A percentile compares a stretch with the other conserved stretches of the same genome.
Evolutionary conservation across 192 early-diverging fungal genomes (phyloP).

Genomic region (Backusella westeae): DNA sequence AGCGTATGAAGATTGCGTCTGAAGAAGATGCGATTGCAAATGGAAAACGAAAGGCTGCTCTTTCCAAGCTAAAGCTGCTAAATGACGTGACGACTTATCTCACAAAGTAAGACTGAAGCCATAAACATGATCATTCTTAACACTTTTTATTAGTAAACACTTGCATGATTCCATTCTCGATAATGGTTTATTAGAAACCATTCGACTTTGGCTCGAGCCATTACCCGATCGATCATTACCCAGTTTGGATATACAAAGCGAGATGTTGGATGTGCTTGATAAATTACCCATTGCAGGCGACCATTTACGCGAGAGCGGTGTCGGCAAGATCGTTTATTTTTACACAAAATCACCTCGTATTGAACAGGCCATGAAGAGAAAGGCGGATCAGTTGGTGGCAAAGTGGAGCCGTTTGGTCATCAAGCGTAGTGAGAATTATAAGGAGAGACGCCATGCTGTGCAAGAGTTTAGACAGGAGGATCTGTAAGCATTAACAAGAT

Average conservation of each 20-base stretch:
- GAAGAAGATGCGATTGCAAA: constrained; percentile 62
- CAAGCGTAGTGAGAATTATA: constrained; percentile 72
- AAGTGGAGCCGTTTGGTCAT: constrained; percentile 88
- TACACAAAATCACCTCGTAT: constrained; percentile 85
- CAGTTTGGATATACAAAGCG: constrained; percentile 82
- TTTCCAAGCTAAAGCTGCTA: constrained; percentile 69
- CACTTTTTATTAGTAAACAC: constrained; percentile 42
- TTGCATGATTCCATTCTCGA: constrained; percentile 77
- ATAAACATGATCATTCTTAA: background rate
- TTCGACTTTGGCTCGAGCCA: constrained; percentile 90
- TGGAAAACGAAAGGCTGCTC: constrained; percentile 54
- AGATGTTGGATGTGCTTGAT: constrained; percentile 68
- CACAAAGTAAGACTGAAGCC: constrained; percentile 45
- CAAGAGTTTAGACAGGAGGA: constrained; percentile 37
- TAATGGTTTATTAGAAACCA: constrained; percentile 79
- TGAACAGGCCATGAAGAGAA: constrained; percentile 62
- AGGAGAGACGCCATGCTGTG: constrained; percentile 41
- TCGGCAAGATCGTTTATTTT: constrained; percentile 86
- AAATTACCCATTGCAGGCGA: constrained; percentile 71
- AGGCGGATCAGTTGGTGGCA: constrained; percentile 76
- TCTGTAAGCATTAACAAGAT: constrained; percentile 13
- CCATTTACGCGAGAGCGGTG: constrained; percentile 76
- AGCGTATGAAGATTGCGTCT: constrained; percentile 56
- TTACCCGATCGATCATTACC: constrained; percentile 86
- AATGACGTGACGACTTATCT: constrained; percentile 51